Conservation (phyloP, 2,329 filamentous ascomycete species). For the Aspergillus vadensis region DNA sequence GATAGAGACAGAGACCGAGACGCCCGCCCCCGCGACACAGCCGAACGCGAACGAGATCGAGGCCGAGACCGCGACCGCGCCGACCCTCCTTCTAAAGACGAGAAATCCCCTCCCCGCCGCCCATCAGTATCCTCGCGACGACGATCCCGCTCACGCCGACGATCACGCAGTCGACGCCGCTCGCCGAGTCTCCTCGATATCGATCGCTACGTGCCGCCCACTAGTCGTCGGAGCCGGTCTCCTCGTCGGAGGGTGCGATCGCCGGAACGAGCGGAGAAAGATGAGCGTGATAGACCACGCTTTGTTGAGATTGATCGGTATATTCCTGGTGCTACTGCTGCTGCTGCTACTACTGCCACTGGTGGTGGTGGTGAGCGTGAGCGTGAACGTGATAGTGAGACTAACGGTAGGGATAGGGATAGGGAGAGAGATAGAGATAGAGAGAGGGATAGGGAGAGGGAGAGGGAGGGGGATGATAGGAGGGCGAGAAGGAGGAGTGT, state of each 20-base stretch:
- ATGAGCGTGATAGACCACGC: slow-evolving; percentile 27
- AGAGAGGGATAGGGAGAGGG: slow-evolving; percentile 22
- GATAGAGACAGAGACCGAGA: slow-evolving; percentile 18
- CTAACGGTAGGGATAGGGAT: slow-evolving; percentile 15
- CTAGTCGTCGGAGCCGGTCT: slow-evolving; percentile 44
- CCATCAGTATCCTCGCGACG: slow-evolving; percentile 23
- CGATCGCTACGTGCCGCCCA: slow-evolving; percentile 47
- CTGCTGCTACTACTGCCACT: slow-evolving; percentile 29
- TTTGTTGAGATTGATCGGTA: slow-evolving; percentile 49
- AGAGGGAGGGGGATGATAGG: slow-evolving; percentile 28
- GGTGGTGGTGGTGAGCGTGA: slow-evolving; percentile 28
- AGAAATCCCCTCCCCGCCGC: slow-evolving; percentile 22
- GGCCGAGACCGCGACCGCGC: slow-evolving; percentile 14
- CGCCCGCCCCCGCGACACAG: slow-evolving; percentile 11
- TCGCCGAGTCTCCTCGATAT: slow-evolving; percentile 42
- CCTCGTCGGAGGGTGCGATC: slow-evolving; percentile 43
- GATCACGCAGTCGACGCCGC: slow-evolving; percentile 30
- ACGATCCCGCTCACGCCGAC: slow-evolving; percentile 37
- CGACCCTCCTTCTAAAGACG: slow-evolving; percentile 7
- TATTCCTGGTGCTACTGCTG: slow-evolving; percentile 40
- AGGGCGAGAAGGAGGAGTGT: slow-evolving; percentile 22
- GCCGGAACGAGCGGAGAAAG: slow-evolving; percentile 38
- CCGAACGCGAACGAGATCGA: slow-evolving; percentile 12
- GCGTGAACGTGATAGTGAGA: slow-evolving; percentile 19
- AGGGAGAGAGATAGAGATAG: slow-evolving; percentile 13